phyloP scores from a whole-genome alignment of 305 asterid genomes.

The Rubia tinctorum region DNA sequence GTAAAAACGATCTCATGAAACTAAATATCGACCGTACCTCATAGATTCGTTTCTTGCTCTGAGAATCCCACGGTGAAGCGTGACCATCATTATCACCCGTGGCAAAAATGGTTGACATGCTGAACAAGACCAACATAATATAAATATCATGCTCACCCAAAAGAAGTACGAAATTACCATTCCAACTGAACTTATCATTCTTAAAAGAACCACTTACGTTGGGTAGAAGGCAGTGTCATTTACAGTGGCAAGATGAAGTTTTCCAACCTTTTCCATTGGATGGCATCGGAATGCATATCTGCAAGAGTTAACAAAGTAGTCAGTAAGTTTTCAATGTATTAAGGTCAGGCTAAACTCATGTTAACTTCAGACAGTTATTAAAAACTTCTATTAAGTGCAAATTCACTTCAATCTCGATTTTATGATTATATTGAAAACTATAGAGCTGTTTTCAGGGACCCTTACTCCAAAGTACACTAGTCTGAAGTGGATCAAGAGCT shows the following conservation, averaged over 20 bases:
- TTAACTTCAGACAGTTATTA: neutral
- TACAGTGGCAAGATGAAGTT: slow-evolving; percentile 50
- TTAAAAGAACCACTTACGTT: slow-evolving; percentile 50
- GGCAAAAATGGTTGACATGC: slow-evolving; percentile 47
- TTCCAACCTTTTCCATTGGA: slow-evolving; percentile 59
- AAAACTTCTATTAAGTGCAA: neutral
- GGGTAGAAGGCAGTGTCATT: slow-evolving; percentile 80
- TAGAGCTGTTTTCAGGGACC: slow-evolving; percentile 1
- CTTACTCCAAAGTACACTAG: neutral
- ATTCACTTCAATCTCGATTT: neutral
- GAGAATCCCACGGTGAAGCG: slow-evolving; percentile 72
- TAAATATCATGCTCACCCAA: neutral
- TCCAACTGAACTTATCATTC: slow-evolving; percentile 20
- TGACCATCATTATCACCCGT: slow-evolving; percentile 85
- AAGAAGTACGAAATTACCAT: neutral
- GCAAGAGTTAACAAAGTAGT: slow-evolving; percentile 23
- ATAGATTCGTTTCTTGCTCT: slow-evolving; percentile 51
- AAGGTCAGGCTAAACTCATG: neutral
- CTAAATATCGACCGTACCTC: slow-evolving; percentile 43
- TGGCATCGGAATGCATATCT: slow-evolving; percentile 87
- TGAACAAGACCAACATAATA: slow-evolving; percentile 30
- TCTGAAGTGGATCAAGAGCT: neutral
- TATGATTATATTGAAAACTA: neutral
- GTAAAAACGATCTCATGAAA: neutral
- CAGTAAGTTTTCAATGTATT: neutral